Conservation (phyloP, 2,329 filamentous ascomycete genomes). For the Aspergillus tubingensis region DNA sequence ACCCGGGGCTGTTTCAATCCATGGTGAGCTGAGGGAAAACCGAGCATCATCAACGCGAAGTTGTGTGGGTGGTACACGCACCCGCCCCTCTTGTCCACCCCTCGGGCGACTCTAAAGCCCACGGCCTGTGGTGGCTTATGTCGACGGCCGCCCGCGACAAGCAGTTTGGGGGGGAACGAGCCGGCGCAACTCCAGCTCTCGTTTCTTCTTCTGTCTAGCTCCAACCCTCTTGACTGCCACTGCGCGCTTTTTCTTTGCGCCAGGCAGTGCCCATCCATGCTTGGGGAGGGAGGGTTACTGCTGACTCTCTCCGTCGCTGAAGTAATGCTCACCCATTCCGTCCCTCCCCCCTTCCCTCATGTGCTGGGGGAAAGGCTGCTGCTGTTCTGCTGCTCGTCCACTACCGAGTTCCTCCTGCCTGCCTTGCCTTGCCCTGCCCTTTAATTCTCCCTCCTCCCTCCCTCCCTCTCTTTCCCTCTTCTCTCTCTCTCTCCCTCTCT, state of each 20-base stretch:
- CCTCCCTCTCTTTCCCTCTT: constrained; percentile 36
- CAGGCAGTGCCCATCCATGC: constrained; percentile 34
- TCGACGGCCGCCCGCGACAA: not conserved
- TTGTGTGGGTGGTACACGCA: not conserved
- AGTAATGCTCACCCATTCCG: constrained; percentile 43
- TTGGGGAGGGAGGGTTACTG: constrained; percentile 8
- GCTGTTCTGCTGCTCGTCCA: constrained; percentile 53
- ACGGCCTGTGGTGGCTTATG: not conserved
- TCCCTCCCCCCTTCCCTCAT: constrained; percentile 9
- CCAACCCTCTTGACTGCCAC: not conserved
- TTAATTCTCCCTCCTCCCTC: constrained; percentile 23
- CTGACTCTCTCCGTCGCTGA: constrained; percentile 53
- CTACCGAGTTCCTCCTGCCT: constrained; percentile 45
- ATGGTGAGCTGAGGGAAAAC: constrained; percentile 1
- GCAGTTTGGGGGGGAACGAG: not conserved
- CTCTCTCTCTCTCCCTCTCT: constrained; percentile 31
- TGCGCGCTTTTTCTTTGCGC: constrained; percentile 8
- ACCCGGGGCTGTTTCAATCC: constrained; percentile 6
- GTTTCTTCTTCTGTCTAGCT: constrained; percentile 22
- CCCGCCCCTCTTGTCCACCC: not conserved
- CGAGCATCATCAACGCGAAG: not conserved
- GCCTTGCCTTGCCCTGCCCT: constrained; percentile 26
- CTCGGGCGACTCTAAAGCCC: not conserved
- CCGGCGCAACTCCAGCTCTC: constrained; percentile 8
- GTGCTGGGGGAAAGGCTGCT: constrained; percentile 36